Conservation (phyloP, 1,139 yeast genomes). For the Scheffersomyces illinoinensis region DNA sequence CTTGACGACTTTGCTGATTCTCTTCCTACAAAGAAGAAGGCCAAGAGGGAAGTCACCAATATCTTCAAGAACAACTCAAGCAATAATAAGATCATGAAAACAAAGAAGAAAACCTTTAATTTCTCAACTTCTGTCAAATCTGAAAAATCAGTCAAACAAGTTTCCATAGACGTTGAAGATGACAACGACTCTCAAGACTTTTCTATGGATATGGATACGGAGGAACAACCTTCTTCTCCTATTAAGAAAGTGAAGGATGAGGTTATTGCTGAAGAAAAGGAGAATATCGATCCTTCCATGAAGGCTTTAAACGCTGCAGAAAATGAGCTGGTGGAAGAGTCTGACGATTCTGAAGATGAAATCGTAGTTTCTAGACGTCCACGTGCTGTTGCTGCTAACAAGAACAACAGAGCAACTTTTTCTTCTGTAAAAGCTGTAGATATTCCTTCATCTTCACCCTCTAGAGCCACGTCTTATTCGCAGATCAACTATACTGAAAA, state of each 20-base stretch:
- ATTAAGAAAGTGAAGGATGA: conserved; percentile 20
- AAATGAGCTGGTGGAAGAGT: conserved; percentile 4
- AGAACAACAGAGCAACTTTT: conserved; percentile 12
- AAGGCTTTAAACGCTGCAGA: conserved; percentile 8
- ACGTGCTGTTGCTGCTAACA: conserved; percentile 22
- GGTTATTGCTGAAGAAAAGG: background rate
- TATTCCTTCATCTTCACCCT: conserved; percentile 26
- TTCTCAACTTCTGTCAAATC: conserved; percentile 1
- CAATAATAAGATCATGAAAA: conserved; percentile 3
- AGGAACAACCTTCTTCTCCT: conserved; percentile 35
- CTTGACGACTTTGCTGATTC: conserved; percentile 41
- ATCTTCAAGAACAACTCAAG: conserved; percentile 2
- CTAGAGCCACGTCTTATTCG: conserved; percentile 17
- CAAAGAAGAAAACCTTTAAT: conserved; percentile 2
- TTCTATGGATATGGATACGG: conserved; percentile 14
- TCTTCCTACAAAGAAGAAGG: conserved; percentile 18
- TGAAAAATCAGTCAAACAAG: background rate
- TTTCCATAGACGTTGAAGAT: conserved; percentile 7
- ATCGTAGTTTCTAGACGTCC: conserved; percentile 49
- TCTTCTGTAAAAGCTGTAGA: conserved; percentile 24
- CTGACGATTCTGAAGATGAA: conserved; percentile 54
- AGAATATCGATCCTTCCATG: background rate
- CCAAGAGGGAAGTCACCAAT: conserved; percentile 13
- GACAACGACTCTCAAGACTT: conserved; percentile 6
- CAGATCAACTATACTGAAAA: conserved; percentile 40